phyloP scores from a whole-genome alignment of 2,329 filamentous ascomycete genomes.

The Aspergillus aculeatus region DNA sequence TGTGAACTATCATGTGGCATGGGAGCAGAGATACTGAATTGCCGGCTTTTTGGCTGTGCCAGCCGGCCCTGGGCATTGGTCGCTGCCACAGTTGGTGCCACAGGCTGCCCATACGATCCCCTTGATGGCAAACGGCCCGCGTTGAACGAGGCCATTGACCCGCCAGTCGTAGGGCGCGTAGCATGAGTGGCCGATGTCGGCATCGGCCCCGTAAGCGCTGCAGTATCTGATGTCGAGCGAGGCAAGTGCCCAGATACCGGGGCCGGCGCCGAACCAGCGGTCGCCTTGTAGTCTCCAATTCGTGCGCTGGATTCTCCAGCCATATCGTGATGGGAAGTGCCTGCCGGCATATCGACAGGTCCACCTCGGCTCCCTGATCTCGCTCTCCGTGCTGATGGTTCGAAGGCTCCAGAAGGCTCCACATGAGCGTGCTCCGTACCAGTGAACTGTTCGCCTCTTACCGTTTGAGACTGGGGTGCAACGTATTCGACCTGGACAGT shows the following conservation, averaged over 20 bases:
- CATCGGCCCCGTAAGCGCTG: slow-evolving; percentile 50
- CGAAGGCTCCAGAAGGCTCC: slow-evolving; percentile 18
- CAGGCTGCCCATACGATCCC: slow-evolving; percentile 82
- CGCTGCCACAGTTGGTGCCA: slow-evolving; percentile 79
- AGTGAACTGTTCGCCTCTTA: slow-evolving; percentile 58
- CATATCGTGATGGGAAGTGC: slow-evolving; percentile 4
- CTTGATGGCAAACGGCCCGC: slow-evolving; percentile 67
- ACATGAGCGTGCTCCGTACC: slow-evolving; percentile 12
- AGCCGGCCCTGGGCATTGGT: slow-evolving; percentile 89
- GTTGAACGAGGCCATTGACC: slow-evolving; percentile 68
- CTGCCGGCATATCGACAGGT: slow-evolving; percentile 7
- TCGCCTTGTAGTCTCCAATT: slow-evolving; percentile 16
- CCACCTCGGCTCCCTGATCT: slow-evolving; percentile 17
- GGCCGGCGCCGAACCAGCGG: slow-evolving; percentile 27
- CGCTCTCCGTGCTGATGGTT: slow-evolving; percentile 48
- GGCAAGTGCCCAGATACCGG: slow-evolving; percentile 52
- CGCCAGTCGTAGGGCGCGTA: slow-evolving; percentile 74
- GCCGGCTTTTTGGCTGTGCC: slow-evolving; percentile 72
- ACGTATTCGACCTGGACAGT: slow-evolving; percentile 99
- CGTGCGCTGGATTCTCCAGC: slow-evolving; percentile 8
- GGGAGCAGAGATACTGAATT: slow-evolving; percentile 70
- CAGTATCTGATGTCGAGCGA: slow-evolving; percentile 59
- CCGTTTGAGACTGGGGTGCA: slow-evolving; percentile 80
- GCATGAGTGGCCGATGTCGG: slow-evolving; percentile 41
- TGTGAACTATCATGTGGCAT: slow-evolving; percentile 58